These are phyloP conservation scores for Schoenoplectus triqueter DNA, from an alignment of 202 grass and related monocot species.

Conservation along the genomic window DNA sequence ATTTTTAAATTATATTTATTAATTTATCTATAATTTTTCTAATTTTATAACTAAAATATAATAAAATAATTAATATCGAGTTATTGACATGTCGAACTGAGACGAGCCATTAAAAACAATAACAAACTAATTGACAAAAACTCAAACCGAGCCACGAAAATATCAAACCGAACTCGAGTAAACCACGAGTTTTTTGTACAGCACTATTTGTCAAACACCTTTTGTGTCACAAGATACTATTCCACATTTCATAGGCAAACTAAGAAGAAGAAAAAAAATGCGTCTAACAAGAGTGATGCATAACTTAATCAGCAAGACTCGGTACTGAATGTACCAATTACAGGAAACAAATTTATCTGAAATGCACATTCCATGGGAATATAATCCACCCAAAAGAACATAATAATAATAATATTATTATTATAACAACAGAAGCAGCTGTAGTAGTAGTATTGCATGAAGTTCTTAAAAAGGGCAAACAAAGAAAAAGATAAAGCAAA, in stretches of 20 bases:
- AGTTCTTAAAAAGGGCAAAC: not conserved
- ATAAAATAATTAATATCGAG: too few relatives aligned
- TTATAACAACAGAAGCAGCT: too few relatives aligned
- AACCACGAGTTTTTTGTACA: too few relatives aligned
- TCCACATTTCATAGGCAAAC: not conserved
- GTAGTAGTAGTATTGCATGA: not conserved
- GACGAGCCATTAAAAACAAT: too few relatives aligned
- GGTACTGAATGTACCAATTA: not conserved
- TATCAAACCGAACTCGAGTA: too few relatives aligned
- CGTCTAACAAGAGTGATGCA: not conserved
- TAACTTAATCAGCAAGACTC: not conserved
- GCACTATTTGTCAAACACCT: too few relatives aligned
- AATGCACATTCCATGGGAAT: not conserved
- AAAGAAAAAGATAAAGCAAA: not conserved
- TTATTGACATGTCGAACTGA: too few relatives aligned
- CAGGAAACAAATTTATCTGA: not conserved
- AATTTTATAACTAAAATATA: too few relatives aligned
- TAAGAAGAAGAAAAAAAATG: not conserved
- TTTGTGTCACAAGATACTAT: not conserved
- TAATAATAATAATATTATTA: not conserved
- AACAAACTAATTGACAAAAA: too few relatives aligned
- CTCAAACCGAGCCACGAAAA: too few relatives aligned
- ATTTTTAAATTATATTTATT: too few relatives aligned
- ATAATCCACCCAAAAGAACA: not conserved
- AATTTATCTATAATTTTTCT: too few relatives aligned